Evolutionary conservation across 2,329 filamentous ascomycete genomes (phyloP).

Genomic region (Diaporthe citriasiana): DNA sequence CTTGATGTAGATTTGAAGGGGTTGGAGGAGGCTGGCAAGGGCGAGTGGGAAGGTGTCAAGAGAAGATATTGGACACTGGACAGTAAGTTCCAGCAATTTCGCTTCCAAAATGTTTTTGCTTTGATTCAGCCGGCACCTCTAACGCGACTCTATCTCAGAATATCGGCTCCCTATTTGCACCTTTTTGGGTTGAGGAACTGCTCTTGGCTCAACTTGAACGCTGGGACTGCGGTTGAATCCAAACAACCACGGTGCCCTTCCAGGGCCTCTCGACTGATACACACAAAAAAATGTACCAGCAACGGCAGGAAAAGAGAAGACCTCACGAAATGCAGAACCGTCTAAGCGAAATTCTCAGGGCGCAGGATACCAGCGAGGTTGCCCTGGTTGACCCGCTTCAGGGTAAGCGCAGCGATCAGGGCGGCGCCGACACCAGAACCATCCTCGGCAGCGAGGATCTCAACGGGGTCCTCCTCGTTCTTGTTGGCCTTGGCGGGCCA

Average conservation of each 20-base stretch:
- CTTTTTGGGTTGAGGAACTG: slow-evolving; percentile 72
- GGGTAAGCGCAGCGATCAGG: slow-evolving; percentile 83
- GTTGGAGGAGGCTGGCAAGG: slow-evolving; percentile 75
- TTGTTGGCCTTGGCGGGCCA: slow-evolving; percentile 81
- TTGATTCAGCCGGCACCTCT: slow-evolving; percentile 41
- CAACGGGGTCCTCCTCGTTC: slow-evolving; percentile 87
- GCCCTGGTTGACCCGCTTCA: slow-evolving; percentile 74
- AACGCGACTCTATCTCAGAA: slow-evolving; percentile 57
- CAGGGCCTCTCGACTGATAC: slow-evolving; percentile 1
- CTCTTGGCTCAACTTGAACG: background rate
- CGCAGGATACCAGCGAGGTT: slow-evolving; percentile 76
- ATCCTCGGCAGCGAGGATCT: slow-evolving; percentile 92
- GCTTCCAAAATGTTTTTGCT: slow-evolving; percentile 18
- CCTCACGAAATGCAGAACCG: background rate
- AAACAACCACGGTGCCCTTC: background rate
- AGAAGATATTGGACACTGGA: slow-evolving; percentile 92
- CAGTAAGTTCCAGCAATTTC: slow-evolving; percentile 59
- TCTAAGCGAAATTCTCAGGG: slow-evolving; percentile 71
- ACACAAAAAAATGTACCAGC: slow-evolving; percentile 3
- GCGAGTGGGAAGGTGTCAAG: slow-evolving; percentile 90
- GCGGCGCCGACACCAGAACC: slow-evolving; percentile 97
- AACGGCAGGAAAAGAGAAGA: background rate
- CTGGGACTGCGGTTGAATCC: background rate
- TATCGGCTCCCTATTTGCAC: slow-evolving; percentile 83
- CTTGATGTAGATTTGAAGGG: slow-evolving; percentile 77